A percentile compares a stretch with the other conserved stretches of the same genome.
Conservation (phyloP, 108 stramenopile genomes). For the Cylindrotheca fusiformis region DNA sequence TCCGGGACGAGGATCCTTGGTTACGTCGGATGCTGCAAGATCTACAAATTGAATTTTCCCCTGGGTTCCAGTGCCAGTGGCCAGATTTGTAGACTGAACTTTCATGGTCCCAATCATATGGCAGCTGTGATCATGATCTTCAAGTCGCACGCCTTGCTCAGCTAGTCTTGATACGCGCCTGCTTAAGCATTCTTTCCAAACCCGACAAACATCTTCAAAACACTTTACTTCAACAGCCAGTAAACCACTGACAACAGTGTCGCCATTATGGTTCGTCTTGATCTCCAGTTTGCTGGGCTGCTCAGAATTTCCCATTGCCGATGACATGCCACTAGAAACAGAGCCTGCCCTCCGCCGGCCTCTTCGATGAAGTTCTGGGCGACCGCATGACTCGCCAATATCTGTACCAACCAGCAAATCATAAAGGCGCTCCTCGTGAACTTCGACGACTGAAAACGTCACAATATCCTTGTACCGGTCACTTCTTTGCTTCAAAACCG, state of each 20-base stretch:
- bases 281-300: constrained; percentile 63
- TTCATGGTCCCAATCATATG: constrained; percentile 74
- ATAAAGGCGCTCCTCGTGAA: constrained; percentile 68
- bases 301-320: constrained; percentile 8
- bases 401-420: constrained; percentile 72
- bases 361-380: constrained; percentile 33
- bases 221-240: constrained; percentile 50
- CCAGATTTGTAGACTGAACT: constrained; percentile 66
- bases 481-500: constrained; percentile 55
- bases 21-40: constrained; percentile 68
- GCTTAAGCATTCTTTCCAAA: constrained; percentile 59
- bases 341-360: neutral
- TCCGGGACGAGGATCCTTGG: constrained; percentile 7
- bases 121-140: constrained; percentile 29
- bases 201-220: constrained; percentile 54
- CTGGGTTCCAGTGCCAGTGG: constrained; percentile 61
- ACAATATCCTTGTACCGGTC: constrained; percentile 73
- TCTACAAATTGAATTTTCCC: constrained; percentile 86
- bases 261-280: constrained; percentile 79
- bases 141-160: constrained; percentile 46
- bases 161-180: constrained; percentile 41
- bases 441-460: constrained; percentile 69
- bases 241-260: constrained; percentile 77
- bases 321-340: constrained; percentile 6
- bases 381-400: constrained; percentile 58